These are phyloP conservation scores for Lentinula sp. DNA, from an alignment of 768 basidiomycete species.

Conservation along the genomic window DNA sequence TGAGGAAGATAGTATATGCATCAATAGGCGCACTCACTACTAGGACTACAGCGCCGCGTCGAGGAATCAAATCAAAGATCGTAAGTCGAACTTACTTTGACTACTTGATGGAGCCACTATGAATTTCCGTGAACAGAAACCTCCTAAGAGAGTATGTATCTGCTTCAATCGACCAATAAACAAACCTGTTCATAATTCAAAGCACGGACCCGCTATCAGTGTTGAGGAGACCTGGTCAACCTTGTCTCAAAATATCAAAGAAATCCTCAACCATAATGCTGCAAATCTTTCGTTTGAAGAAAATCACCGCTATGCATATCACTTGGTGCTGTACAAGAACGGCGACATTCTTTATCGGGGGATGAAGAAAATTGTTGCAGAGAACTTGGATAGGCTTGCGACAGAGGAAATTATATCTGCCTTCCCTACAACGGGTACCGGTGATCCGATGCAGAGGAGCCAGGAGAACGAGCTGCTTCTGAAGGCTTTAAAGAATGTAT, in stretches of 20 bases:
- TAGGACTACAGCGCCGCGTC: constrained; percentile 22
- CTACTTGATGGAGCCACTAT: background rate
- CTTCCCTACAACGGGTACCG: constrained; percentile 64
- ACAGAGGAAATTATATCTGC: constrained; percentile 68
- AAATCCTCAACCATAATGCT: constrained; percentile 94
- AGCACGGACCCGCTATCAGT: constrained; percentile 76
- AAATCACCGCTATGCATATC: constrained; percentile 91
- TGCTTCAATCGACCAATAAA: background rate
- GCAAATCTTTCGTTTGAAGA: constrained; percentile 87
- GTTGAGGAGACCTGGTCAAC: constrained; percentile 80
- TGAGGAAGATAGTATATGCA: background rate
- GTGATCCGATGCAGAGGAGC: constrained; percentile 67
- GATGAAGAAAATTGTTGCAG: constrained; percentile 67
- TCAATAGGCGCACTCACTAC: background rate
- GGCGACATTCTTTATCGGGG: constrained; percentile 87
- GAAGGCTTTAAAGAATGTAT: constrained; percentile 77
- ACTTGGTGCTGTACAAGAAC: constrained; percentile 84
- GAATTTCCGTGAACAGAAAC: background rate
- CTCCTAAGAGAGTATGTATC: constrained; percentile 8
- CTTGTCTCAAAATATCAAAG: constrained; percentile 79
- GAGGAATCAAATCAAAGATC: constrained; percentile 32
- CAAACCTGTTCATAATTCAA: constrained; percentile 3
- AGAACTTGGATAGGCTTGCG: constrained; percentile 81
- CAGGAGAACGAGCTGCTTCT: constrained; percentile 83
- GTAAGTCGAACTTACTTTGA: constrained; percentile 25